Evolutionary conservation across 1,284 basidiomycete genomes (phyloP), one percentile per base, ranked within the genome.

Genomic region (Farysia itapuensis): DNA sequence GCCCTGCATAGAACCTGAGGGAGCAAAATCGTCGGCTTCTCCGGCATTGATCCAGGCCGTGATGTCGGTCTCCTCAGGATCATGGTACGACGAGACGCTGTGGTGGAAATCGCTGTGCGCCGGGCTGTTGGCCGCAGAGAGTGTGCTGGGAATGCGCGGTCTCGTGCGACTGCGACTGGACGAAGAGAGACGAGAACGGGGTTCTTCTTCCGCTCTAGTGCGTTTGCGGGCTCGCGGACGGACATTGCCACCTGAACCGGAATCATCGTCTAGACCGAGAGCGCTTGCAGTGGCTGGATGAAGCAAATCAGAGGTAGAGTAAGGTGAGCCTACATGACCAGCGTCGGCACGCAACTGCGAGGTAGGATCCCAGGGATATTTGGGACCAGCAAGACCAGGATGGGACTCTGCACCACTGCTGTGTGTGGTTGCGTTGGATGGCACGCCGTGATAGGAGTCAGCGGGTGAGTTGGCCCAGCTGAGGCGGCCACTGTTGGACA

Each of bases 11-110:
- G 44, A 38, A 19, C 46, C 43, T 1, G 51, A 37, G 9, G 47
- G 16, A 22, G 32, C 35, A 15, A 61, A 50, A 14, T 61, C 58
- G 23, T 61, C 52, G 26, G 34, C 39, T 16, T 63, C 59, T 34
- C 59, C 59, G 4, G 59, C 48, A 28, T 63, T 57, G 49, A 63
- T 63, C 59, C 59, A 63, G 19, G 59, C 59, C 16, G 59, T 63
- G 31, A 63, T 63, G 35, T 63, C 59, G 31, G 58, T 51, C 15
- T 61, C 58, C 29, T 63, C 52, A 13, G 50, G 42, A 34, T 60
- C 57, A 21, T 60, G 57, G 14, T 60, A 60, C 15, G 57, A 50
- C 7, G 57, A 39, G 28, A 60, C 52, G 40, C 46, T 50, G 39
- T 60, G 50, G 29, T 60, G 57, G 35, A 50, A 60, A 30, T 60